Evolutionary conservation across 345 rosid species (phyloP).

Genomic region (Geranium brycei): DNA sequence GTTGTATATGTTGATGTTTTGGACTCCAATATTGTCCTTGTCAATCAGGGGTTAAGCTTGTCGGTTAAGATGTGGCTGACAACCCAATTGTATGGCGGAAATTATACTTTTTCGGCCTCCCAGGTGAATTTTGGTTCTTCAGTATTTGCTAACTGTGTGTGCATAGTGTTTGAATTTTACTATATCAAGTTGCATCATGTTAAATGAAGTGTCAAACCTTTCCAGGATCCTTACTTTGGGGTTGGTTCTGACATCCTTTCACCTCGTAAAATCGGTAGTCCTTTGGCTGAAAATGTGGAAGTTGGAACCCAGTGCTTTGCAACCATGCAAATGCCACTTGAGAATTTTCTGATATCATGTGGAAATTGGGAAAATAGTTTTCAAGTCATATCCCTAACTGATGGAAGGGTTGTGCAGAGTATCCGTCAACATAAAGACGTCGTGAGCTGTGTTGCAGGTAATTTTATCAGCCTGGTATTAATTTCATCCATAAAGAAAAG

Average conservation of each 20-base stretch:
- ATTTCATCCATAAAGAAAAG: neutral
- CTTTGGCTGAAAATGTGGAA: constrained; percentile 66
- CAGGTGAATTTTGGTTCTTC: constrained; percentile 33
- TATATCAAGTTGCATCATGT: neutral
- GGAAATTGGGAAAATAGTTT: constrained; percentile 99
- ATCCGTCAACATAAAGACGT: constrained; percentile 90
- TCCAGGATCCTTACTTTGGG: constrained; percentile 91
- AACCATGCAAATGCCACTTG: constrained; percentile 55
- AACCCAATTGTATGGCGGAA: constrained; percentile 88
- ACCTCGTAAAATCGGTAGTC: constrained; percentile 76
- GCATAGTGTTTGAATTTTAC: no score
- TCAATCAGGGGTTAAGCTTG: constrained; percentile 76
- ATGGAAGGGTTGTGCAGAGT: constrained; percentile 93
- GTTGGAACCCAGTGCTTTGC: constrained; percentile 78
- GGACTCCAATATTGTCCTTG: constrained; percentile 72
- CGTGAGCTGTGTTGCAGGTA: constrained; percentile 99
- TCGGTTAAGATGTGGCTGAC: constrained; percentile 93
- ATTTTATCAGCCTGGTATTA: constrained; percentile 1
- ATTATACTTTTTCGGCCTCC: constrained; percentile 77
- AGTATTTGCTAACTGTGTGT: no score
- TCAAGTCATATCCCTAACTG: constrained; percentile 70
- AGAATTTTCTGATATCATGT: constrained; percentile 77
- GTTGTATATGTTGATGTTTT: constrained; percentile 53
- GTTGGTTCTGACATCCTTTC: constrained; percentile 87
- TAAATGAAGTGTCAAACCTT: neutral